A percentile compares a stretch with the other conserved stretches of the same genome.
Conservation (phyloP, 257 asterid species). For the Thymus mandschuricus region DNA sequence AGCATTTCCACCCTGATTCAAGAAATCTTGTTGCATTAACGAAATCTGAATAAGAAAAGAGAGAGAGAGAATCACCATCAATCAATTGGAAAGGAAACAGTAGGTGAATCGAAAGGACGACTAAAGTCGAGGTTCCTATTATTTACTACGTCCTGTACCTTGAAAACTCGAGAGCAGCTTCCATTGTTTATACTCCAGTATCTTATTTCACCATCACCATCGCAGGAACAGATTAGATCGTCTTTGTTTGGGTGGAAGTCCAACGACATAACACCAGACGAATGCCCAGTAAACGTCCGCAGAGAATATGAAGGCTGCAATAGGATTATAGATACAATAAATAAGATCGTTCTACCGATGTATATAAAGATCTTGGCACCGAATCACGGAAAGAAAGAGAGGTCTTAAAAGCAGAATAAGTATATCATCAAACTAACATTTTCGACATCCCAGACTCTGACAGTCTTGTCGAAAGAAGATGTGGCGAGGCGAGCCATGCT, state of each 20-base stretch:
- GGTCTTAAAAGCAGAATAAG: neutral
- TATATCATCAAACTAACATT: conserved; percentile 54
- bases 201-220: conserved; percentile 92
- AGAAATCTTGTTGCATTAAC: conserved; percentile 8
- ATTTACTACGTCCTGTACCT: conserved; percentile 46
- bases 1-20: conserved; percentile 73
- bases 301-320: conserved; percentile 83
- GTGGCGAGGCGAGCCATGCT: conserved; percentile 98
- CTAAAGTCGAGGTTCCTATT: neutral
- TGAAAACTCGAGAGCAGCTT: conserved; percentile 70
- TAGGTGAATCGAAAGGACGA: neutral
- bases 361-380: no score
- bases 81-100: neutral
- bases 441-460: conserved; percentile 97
- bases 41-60: neutral
- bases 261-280: conserved; percentile 84
- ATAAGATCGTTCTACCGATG: no score
- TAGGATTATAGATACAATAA: neutral
- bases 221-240: conserved; percentile 93
- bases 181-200: conserved; percentile 87
- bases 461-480: conserved; percentile 93
- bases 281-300: conserved; percentile 88
- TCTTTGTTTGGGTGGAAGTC: conserved; percentile 97
- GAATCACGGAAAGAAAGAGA: no score
- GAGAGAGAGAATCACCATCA: neutral